Conservation (phyloP, 768 basidiomycete species). For the Lanmaoa pseudosensibilis region DNA sequence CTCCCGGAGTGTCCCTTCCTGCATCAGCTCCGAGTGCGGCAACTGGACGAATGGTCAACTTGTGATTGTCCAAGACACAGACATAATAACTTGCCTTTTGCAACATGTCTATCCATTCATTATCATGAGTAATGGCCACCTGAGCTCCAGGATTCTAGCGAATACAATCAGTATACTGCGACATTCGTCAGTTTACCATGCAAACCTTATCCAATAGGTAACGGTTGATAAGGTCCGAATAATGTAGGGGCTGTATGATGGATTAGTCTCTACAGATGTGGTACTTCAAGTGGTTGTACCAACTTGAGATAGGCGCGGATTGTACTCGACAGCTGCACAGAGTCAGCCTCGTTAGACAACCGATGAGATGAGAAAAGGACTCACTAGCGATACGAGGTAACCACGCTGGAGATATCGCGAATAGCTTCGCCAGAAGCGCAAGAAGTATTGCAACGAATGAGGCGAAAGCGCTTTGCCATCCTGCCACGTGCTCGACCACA, state of each 20-base stretch:
- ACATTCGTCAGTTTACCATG: no score
- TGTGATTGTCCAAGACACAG: neutral
- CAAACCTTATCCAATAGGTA: constrained; percentile 9
- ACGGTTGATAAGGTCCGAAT: constrained; percentile 8
- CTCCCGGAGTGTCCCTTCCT: neutral
- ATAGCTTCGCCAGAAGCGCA: neutral
- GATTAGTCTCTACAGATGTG: neutral
- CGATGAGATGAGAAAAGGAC: no score
- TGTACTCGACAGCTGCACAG: neutral
- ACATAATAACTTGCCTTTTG: neutral
- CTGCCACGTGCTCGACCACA: neutral
- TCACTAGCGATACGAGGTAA: neutral
- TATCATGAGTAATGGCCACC: constrained; percentile 11
- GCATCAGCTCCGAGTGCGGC: neutral
- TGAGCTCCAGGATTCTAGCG: neutral
- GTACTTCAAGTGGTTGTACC: neutral
- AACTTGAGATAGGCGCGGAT: constrained; percentile 1
- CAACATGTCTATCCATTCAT: constrained; percentile 11
- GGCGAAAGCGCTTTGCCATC: neutral
- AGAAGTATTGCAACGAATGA: neutral
- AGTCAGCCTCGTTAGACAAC: no score
- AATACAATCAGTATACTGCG: neutral
- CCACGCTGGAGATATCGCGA: neutral
- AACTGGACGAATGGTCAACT: neutral
- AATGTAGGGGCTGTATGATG: constrained; percentile 3